Conservation (phyloP, 306 rosid genomes). For the Dicorynia guianensis region DNA sequence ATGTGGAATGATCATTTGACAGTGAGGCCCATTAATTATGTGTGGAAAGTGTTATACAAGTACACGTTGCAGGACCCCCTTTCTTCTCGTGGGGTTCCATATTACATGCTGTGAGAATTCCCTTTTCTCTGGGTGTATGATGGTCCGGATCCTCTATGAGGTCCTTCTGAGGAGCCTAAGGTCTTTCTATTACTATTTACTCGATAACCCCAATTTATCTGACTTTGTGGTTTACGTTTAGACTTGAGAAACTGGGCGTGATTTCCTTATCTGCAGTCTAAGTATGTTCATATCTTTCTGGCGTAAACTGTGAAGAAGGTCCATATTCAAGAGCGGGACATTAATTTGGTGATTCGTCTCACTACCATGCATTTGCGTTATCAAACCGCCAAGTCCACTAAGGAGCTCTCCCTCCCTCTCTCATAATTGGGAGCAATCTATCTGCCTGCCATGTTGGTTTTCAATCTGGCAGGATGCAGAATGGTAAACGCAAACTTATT, state of each 20-base stretch:
- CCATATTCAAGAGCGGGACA: slow-evolving; percentile 42
- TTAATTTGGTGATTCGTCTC: slow-evolving; percentile 64
- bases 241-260: neutral
- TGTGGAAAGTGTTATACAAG: slow-evolving; percentile 60
- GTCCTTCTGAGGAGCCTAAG: neutral
- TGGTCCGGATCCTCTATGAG: neutral
- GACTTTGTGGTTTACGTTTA: neutral
- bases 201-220: neutral
- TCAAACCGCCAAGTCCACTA: slow-evolving; percentile 53
- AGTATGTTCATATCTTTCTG: neutral
- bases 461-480: slow-evolving; percentile 54
- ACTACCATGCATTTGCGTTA: slow-evolving; percentile 62
- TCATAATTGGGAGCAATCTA: slow-evolving; percentile 47
- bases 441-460: slow-evolving; percentile 64
- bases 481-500: slow-evolving; percentile 59
- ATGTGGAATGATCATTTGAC: slow-evolving; percentile 55
- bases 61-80: slow-evolving; percentile 56
- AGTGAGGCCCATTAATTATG: slow-evolving; percentile 63
- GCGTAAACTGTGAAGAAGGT: neutral
- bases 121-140: slow-evolving; percentile 8
- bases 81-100: slow-evolving; percentile 41
- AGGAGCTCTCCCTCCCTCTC: slow-evolving; percentile 36
- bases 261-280: slow-evolving; percentile 7
- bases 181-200: neutral
- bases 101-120: slow-evolving; percentile 25